phyloP scores from a whole-genome alignment of 331 rosid genomes.

The Acacia pycnantha region DNA sequence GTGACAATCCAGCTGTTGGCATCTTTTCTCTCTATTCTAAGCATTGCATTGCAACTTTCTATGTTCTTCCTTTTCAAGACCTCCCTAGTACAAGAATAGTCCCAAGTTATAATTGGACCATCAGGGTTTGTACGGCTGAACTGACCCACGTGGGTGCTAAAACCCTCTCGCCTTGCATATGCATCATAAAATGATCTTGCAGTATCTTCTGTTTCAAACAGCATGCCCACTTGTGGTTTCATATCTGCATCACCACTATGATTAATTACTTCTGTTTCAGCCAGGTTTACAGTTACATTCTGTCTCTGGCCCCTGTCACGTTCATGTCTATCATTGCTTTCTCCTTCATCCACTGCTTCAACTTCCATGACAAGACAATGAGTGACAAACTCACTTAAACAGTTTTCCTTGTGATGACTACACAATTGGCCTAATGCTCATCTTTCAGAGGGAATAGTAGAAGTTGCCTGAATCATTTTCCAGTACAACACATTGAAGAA shows the following conservation, averaged over 20 bases:
- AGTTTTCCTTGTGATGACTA: slow-evolving; percentile 37
- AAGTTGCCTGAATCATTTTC: slow-evolving; percentile 18
- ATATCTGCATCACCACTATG: slow-evolving; percentile 41
- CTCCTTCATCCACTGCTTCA: slow-evolving; percentile 48
- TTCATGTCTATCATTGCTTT: slow-evolving; percentile 35
- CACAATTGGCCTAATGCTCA: slow-evolving; percentile 26
- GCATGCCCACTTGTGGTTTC: slow-evolving; percentile 68
- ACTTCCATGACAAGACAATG: slow-evolving; percentile 44
- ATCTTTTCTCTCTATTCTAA: slow-evolving; percentile 66
- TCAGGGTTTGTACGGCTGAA: slow-evolving; percentile 67
- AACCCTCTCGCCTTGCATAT: slow-evolving; percentile 60
- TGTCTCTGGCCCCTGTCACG: slow-evolving; percentile 31
- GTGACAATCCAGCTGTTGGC: slow-evolving; percentile 54
- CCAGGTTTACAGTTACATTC: slow-evolving; percentile 25
- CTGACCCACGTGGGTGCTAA: slow-evolving; percentile 67
- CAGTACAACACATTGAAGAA: slow-evolving; percentile 19
- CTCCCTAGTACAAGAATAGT: slow-evolving; percentile 72
- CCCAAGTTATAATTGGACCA: slow-evolving; percentile 82
- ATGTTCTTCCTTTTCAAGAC: slow-evolving; percentile 62
- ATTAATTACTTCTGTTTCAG: slow-evolving; percentile 40
- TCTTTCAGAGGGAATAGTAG: slow-evolving; percentile 14
- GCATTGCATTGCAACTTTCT: slow-evolving; percentile 78
- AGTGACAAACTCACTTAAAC: slow-evolving; percentile 11
- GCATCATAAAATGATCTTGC: slow-evolving; percentile 66
- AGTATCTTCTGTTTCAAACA: slow-evolving; percentile 65